These are phyloP conservation scores for Bertia moriformis DNA, from an alignment of 2,329 filamentous ascomycete genomes.

Conservation along the genomic window DNA sequence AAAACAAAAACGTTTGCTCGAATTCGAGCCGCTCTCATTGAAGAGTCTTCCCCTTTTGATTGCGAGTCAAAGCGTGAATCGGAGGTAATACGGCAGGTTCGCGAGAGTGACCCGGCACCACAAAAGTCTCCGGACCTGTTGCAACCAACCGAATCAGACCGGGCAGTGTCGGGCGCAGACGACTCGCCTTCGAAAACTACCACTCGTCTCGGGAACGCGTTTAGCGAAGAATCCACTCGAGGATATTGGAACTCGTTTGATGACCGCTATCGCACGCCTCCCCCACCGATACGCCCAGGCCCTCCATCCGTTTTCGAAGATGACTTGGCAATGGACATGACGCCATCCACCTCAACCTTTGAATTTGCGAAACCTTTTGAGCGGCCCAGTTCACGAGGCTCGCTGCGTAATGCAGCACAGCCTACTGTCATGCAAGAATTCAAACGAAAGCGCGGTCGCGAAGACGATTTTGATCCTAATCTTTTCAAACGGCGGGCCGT, in stretches of 20 bases:
- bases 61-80: slow-evolving; percentile 81
- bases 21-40: slow-evolving; percentile 74
- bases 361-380: background rate
- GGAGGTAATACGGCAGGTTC: slow-evolving; percentile 87
- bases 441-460: slow-evolving; percentile 68
- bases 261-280: background rate
- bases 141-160: slow-evolving; percentile 28
- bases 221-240: background rate
- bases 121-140: slow-evolving; percentile 19
- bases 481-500: slow-evolving; percentile 86
- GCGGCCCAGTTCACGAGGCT: slow-evolving; percentile 10
- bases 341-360: slow-evolving; percentile 2
- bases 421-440: slow-evolving; percentile 67
- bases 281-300: slow-evolving; percentile 31
- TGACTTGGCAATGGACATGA: slow-evolving; percentile 44
- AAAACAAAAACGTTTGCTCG: slow-evolving; percentile 94
- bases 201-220: background rate
- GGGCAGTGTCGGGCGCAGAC: background rate
- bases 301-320: slow-evolving; percentile 61
- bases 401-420: slow-evolving; percentile 40
- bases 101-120: slow-evolving; percentile 64
- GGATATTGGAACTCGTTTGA: background rate
- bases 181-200: background rate
- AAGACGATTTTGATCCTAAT: slow-evolving; percentile 78
- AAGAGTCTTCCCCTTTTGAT: slow-evolving; percentile 78